A percentile compares a stretch with the other conserved stretches of the same genome.
Evolutionary conservation across 2,329 filamentous ascomycete species (phyloP).

Genomic region (Alternaria sp.): DNA sequence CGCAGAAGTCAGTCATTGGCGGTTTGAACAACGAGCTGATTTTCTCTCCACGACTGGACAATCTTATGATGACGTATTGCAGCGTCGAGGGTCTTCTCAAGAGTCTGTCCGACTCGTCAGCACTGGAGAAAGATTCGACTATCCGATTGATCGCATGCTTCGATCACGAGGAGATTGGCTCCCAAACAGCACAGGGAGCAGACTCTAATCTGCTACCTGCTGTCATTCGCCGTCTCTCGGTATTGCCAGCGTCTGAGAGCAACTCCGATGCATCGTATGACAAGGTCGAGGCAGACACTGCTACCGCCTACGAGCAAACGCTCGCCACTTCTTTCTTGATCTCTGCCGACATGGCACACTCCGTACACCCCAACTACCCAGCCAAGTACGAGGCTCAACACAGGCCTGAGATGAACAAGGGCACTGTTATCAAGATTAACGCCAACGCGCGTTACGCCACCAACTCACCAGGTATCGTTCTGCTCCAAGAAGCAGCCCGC

Average conservation of each 20-base stretch:
- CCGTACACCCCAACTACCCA: slow-evolving; percentile 92
- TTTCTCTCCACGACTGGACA: slow-evolving; percentile 94
- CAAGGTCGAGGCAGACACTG: slow-evolving; percentile 61
- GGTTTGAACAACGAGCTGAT: slow-evolving; percentile 93
- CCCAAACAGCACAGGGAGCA: slow-evolving; percentile 88
- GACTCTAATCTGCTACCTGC: slow-evolving; percentile 90
- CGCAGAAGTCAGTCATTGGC: slow-evolving; percentile 86
- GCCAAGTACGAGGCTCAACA: slow-evolving; percentile 91
- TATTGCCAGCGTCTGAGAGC: slow-evolving; percentile 68
- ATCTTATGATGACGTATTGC: slow-evolving; percentile 96
- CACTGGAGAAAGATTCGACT: slow-evolving; percentile 75
- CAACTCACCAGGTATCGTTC: slow-evolving; percentile 91
- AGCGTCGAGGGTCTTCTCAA: slow-evolving; percentile 83
- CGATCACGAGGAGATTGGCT: slow-evolving; percentile 97
- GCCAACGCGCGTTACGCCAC: slow-evolving; percentile 97
- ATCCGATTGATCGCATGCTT: slow-evolving; percentile 95
- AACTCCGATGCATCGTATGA: slow-evolving; percentile 71
- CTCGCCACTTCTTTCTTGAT: slow-evolving; percentile 90
- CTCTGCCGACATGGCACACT: slow-evolving; percentile 97
- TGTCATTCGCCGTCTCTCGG: slow-evolving; percentile 83
- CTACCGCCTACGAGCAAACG: slow-evolving; percentile 92
- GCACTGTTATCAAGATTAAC: slow-evolving; percentile 96
- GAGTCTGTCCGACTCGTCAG: slow-evolving; percentile 68
- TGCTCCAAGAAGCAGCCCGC: slow-evolving; percentile 84
- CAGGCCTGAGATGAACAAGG: slow-evolving; percentile 93